Base-by-base conservation (phyloP, 805 yeast genomes). In the Zygotorulaspora florentina region DNA sequence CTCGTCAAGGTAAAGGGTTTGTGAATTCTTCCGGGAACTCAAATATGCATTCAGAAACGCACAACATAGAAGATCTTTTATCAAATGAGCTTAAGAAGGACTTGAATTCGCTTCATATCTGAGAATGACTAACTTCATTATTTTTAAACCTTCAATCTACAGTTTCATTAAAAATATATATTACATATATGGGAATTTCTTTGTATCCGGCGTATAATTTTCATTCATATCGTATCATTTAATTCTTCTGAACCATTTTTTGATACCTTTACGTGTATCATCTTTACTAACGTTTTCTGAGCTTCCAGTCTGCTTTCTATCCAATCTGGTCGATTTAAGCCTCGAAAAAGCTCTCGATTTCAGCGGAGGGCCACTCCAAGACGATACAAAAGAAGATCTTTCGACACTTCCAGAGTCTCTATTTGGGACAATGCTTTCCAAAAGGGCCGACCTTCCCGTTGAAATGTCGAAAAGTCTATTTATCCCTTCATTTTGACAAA, bases 401-500 rank as follows among this genome's bases (percentile, higher is more conserved):
- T 42, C 45, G n/a, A 16, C 28, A 16, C 31, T 29, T 5, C 13
- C 37, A 7, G 43, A 9, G 26, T 38, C 25, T 12, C 29, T 16
- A 7, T 35, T 41, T n/a, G 52, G 46, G 10, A 42, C 29, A 23
- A 48, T 28, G 18, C 12, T 45, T 17, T 45, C 49, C 15, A 48
- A 34, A 10, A 45, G 33, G n/a, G 39, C 26, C n/a, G 46, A 42
- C 9, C 17, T 42, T 33, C 42, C 42, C 8, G 46, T 40, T 12
- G 26, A 13, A 15, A 40, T 13, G 34, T 40, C 47, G 38, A 42
- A 49, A 15, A 53, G 39, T 30, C 47, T 54, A 10, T 16, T 35
- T 15, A 41, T 35, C 3, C 48, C 55, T 20, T 46, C 45, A 15
- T 39, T 16, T 20, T 43, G 49, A 3, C 45, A 48, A 13, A 41